Base-by-base conservation (phyloP, 108 stramenopile genomes). In the Nitzschia sp. region DNA sequence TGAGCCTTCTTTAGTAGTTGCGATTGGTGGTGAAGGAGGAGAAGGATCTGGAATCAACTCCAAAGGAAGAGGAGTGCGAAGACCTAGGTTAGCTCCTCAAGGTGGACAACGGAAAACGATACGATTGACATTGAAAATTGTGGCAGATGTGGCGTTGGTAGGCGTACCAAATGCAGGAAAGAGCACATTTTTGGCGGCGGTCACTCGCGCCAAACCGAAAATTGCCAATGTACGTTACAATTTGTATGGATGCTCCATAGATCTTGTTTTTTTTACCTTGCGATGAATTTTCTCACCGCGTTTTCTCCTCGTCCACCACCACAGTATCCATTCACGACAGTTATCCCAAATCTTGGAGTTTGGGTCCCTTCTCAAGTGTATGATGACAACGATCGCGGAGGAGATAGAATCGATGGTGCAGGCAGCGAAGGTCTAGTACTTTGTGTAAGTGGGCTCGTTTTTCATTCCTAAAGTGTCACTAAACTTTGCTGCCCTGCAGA, bases 91-190 rank as follows among this genome's bases (percentile, higher is more conserved):
- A 32, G 58, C 96, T 53, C 80, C 91, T 3, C 61, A 73, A 31
- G 80, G 87, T 47, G 89, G 97, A 66, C 86, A 96, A 66, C 73
- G 93, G 31, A 79, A 86, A 75, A 58, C 82, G 65, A 63, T 98
- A 32, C 78, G 84, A 60, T 60, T 98, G 38, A 96, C 96, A 25
- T 78, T 98, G 59, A 96, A 98, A 76, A 84, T 97, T 57, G 95
- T 99, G 13, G 97, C 95, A 0, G 98, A 98, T 73, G 96, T 97
- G n/a, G 98, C 96, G 22, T 60, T 98, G 1, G 89, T 97, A 3
- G 98, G 94, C 9, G 89, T 97, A 2, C 98, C 98, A 0, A 98
- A 97, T 77, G 96, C 96, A 8, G 98, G 98, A 3, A 98, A 98
- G 77, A 85, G 83, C 48, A 97, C 98, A 1, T 83, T 98, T 27